Base-by-base conservation (phyloP, 176 grass and related monocot genomes). In the Calamus simplicifolius region DNA sequence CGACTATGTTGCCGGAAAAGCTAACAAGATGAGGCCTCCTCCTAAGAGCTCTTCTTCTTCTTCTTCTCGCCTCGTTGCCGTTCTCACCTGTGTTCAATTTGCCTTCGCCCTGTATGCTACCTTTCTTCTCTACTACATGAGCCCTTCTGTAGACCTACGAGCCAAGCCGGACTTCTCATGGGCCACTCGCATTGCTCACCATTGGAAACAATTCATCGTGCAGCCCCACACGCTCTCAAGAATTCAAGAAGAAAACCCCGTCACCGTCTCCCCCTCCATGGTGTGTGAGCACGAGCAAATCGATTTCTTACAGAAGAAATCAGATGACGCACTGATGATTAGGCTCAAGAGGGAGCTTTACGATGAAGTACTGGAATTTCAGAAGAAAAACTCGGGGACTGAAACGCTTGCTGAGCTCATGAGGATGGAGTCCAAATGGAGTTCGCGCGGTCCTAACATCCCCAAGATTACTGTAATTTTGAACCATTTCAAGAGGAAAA, bases 101-200 rank as follows among this genome's bases (percentile, higher is more conserved):
- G 84, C 73, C 49, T 97, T 97, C 71, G 93, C 84, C 23, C 78
- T 97, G 57, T 97, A 97, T 64, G 93, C 93, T 51, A 97, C 93
- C 25, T 97, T 91, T 75, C 87, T 97, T 19, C 84, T 97, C 58
- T 97, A 97, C 79, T 97, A 85, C 87, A 97, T 97, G 93, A 97
- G 81, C 84, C 87, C 93, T 57, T 25, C 87, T 50, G 75, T 92
- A 18, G 93, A 98, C 71, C 60, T 97, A 35, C 76, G 78, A 54
- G 63, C 62, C 25, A 85, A 87, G 58, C 84, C 87, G 0, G 87
- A 98, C 75, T 87, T 92, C 13, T 58, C 81, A 0, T 98, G 93
- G 93, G 87, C 87, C 13, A 76, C 66, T 25, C 80, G 81, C 35
- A 73, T 98, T 69, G 87, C 93, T 16, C 81, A 91, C 56, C 81